Base-by-base conservation (phyloP, 108 stramenopile species). In the Pseudonitzschia delicatissima region DNA sequence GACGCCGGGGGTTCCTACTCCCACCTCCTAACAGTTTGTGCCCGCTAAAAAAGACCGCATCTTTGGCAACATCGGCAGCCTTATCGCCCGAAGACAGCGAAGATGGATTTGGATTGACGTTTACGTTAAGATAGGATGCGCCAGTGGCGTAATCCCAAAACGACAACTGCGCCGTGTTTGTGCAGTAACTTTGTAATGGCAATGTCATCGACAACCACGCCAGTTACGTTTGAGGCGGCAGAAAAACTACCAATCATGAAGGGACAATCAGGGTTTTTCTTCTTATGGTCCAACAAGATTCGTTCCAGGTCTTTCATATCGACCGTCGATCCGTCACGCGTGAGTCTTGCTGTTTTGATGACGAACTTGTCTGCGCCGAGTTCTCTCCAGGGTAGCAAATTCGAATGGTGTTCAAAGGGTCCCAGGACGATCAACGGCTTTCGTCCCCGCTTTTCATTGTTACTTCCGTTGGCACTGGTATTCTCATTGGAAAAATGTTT, bases 361-460 rank as follows among this genome's bases (percentile, higher is more conserved):
- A 87, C 78, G 29, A 94, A 82, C 13, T 87, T 75, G 44, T 82
- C 82, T n/a, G 51, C 51, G 27, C 93, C 93, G 9, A 87, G 81
- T 80, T 99, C 98, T 63, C 97, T 70, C 97, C 97, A 99, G 2
- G 97, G 97, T 5, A 99, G 66, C 34, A 99, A 64, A 72, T 97
- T 98, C 57, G 95, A 95, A 68, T 99, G 99, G 73, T 99, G 99
- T 77, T 96, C 97, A 57, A 90, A 97, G 11, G 97, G 95, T 6
- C 97, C 93, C 23, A 93, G 78, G 69, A 99, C 89, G 17, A 98
- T 86, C 2, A 97, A 79, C 6, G 85, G 85, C n/a, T 55, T 78
- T 34, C 52, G 49, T 12, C 31, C 53, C 8, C 42, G 36, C 3
- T 40, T 52, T 25, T 18, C 4, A 25, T 51, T 25, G 25, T 0